A percentile compares a stretch with the other conserved stretches of the same genome.
Evolutionary conservation across 768 basidiomycete genomes (phyloP).

Genomic region (Tricholoma flavovirens): DNA sequence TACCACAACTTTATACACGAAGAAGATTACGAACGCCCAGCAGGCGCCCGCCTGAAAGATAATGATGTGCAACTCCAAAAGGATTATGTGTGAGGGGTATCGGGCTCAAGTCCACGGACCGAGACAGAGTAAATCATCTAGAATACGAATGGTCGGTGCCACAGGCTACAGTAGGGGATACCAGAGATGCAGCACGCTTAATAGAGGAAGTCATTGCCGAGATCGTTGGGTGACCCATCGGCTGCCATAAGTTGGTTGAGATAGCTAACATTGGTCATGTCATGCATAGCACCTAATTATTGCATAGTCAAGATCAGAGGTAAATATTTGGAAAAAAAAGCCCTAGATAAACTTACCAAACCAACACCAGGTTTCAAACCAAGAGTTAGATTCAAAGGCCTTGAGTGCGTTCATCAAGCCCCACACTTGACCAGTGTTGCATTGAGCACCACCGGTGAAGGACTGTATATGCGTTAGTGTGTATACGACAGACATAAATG

Average conservation of each 20-base stretch:
- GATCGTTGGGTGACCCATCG: constrained; percentile 41
- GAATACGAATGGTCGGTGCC: not conserved
- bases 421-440: constrained; percentile 33
- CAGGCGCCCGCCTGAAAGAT: constrained; percentile 11
- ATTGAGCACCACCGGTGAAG: constrained; percentile 39
- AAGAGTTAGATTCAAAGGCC: constrained; percentile 36
- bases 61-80: constrained; percentile 1
- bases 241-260: constrained; percentile 46
- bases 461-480: not conserved
- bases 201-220: constrained; percentile 46
- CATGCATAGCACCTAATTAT: constrained; percentile 46
- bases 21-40: constrained; percentile 12
- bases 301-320: not conserved
- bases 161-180: not conserved
- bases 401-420: constrained; percentile 43
- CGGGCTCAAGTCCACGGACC: not conserved
- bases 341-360: constrained; percentile 48
- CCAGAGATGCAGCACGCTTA: constrained; percentile 12
- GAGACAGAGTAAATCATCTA: not conserved
- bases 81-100: constrained; percentile 14
- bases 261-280: constrained; percentile 52
- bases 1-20: constrained; percentile 13
- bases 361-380: constrained; percentile 37
- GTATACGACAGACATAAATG: not conserved
- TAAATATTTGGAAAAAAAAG: not conserved